phyloP scores from a whole-genome alignment of 176 grass and related monocot genomes.

The Cenchrus americanus region DNA sequence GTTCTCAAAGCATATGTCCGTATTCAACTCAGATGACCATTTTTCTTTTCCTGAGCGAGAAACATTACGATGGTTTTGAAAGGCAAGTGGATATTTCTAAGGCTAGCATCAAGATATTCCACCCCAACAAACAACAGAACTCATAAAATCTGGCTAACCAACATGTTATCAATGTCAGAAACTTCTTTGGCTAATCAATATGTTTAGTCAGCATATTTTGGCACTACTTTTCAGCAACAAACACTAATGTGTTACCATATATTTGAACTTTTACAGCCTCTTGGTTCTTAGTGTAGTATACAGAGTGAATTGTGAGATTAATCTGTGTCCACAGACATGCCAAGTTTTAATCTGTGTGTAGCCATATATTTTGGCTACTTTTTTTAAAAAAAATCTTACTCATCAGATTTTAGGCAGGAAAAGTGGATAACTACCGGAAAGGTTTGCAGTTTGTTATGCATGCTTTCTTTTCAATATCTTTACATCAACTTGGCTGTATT shows the following conservation, averaged over 20 bases:
- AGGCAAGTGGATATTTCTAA: no score
- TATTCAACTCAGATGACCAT: neutral
- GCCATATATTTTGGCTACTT: no score
- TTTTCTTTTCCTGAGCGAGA: no score
- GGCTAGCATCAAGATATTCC: constrained; percentile 10
- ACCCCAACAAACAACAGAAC: constrained; percentile 5
- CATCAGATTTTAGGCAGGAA: constrained; percentile 12
- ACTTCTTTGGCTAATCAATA: neutral
- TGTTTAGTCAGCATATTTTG: no score
- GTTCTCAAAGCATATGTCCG: neutral
- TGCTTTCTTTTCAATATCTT: neutral
- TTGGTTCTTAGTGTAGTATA: no score
- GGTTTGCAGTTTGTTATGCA: neutral
- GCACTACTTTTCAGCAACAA: no score
- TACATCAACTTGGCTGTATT: neutral
- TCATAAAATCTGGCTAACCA: neutral
- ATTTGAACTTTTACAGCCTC: no score
- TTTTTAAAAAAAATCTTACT: neutral
- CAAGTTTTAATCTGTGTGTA: neutral
- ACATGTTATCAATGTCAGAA: neutral
- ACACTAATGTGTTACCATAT: no score
- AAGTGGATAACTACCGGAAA: constrained; percentile 17
- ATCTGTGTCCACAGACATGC: neutral
- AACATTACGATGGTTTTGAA: no score
- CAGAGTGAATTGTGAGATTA: neutral